Evolutionary conservation across 495 filamentous ascomycete genomes (phyloP), one percentile per base, ranked within the genome.

Genomic region (Penicillium verhagenii): DNA sequence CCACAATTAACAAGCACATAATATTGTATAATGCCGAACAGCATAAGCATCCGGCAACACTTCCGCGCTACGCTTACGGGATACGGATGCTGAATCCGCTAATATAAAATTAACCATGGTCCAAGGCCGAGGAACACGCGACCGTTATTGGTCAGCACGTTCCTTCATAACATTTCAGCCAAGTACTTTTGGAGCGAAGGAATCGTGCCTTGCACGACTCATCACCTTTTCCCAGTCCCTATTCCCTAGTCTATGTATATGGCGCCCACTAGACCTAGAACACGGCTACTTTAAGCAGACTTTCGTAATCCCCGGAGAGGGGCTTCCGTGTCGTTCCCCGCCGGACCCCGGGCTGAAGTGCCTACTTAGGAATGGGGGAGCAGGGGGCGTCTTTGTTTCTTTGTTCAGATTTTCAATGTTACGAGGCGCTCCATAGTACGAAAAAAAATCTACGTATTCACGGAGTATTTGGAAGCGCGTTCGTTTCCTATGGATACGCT

Each of bases 81-180:
- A n/a, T n/a, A n/a, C n/a, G n/a, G n/a, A n/a, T n/a, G n/a, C n/a
- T n/a, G 42, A 19, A 47, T 14, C 49, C 60, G 35, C 42, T n/a
- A n/a, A n/a, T n/a, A n/a, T n/a, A n/a, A 25, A 57, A 29, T 39
- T 37, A 46, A 46, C 31, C 23, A 37, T 35, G 4, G 10, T 25
- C 31, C 23, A 37, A 28, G 4, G 10, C 31, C 13, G 44, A 45
- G 21, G 21, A 19, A 29, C 26, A 35, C 21, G 45, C 33, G n/a
- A 47, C 18, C 10, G 38, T 26, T n/a, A 60, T 59, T 63, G 57
- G 54, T 42, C 47, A 16, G 20, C 54, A 54, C 21, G 52, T 59
- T 59, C 55, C 60, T 49, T 38, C 51, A 20, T 42, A 59, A 64
- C 61, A 58, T 61, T 59, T 43, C 43, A 54, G 50, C 58, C 50